These are phyloP conservation scores for Rhodosporidiobolus odoratus DNA, from an alignment of 768 basidiomycete species.

Conservation along the genomic window DNA sequence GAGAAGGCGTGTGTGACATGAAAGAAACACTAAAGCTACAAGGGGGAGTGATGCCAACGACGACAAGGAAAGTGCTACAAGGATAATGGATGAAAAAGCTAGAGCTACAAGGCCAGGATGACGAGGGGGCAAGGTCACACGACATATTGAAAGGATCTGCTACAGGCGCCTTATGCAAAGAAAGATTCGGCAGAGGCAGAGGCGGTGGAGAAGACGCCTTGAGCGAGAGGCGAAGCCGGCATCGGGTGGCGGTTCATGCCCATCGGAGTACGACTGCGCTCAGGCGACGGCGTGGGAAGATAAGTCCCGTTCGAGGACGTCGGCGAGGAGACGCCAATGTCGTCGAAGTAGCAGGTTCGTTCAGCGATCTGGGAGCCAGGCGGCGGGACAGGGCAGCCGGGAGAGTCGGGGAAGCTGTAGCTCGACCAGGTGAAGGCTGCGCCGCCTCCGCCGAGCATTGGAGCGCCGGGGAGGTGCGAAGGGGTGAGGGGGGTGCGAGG, in stretches of 20 bases:
- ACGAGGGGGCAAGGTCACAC: not conserved
- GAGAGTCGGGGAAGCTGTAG: conserved; percentile 28
- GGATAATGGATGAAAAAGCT: no score
- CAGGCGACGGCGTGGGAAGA: not conserved
- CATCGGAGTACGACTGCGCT: not conserved
- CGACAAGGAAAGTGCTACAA: no score
- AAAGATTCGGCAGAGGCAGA: no score
- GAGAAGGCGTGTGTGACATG: no score
- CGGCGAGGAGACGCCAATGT: conserved; percentile 9
- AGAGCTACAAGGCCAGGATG: not conserved
- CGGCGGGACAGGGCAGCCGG: conserved; percentile 7
- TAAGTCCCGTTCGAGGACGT: not conserved
- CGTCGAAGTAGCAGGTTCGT: conserved; percentile 8
- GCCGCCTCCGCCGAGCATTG: conserved; percentile 3
- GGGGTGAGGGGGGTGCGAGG: conserved; percentile 38
- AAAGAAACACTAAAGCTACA: not conserved
- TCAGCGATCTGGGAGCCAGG: conserved; percentile 8
- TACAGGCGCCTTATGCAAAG: no score
- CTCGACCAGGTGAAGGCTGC: conserved; percentile 17
- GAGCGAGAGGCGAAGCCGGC: conserved; percentile 16
- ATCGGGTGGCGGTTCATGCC: not conserved
- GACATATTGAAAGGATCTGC: no score
- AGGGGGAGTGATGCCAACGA: not conserved
- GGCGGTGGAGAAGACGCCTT: conserved; percentile 7
- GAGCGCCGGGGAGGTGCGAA: conserved; percentile 35